Conservation (phyloP, 495 filamentous ascomycete genomes). For the Penicillium antarcticum region DNA sequence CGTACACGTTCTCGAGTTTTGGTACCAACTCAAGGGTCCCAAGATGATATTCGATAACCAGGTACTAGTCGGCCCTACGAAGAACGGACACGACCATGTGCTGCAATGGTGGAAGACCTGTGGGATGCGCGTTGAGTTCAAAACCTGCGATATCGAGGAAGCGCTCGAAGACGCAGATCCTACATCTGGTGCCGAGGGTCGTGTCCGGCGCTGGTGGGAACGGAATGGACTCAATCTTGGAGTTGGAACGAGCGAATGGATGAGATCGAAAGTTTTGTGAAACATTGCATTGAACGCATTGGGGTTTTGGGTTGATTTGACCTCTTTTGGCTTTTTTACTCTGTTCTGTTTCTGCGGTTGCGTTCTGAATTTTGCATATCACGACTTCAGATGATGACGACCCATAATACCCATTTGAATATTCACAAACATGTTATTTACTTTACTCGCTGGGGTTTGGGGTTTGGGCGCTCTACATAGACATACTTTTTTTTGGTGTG, state of each 20-base stretch:
- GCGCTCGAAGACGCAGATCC: slow-evolving; percentile 82
- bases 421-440: slow-evolving; percentile 12
- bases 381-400: slow-evolving; percentile 21
- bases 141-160: slow-evolving; percentile 93
- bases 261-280: slow-evolving; percentile 70
- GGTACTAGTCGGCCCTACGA: slow-evolving; percentile 83
- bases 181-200: slow-evolving; percentile 55
- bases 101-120: slow-evolving; percentile 88
- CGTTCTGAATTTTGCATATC: slow-evolving; percentile 8
- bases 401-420: slow-evolving; percentile 27
- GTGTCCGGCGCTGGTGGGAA: slow-evolving; percentile 85
- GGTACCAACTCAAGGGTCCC: slow-evolving; percentile 72
- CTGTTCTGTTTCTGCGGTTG: not conserved
- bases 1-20: slow-evolving; percentile 77
- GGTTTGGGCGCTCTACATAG: not conserved
- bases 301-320: slow-evolving; percentile 4
- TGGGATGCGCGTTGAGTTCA: slow-evolving; percentile 79
- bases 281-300: slow-evolving; percentile 3
- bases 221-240: slow-evolving; percentile 83
- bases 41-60: slow-evolving; percentile 88
- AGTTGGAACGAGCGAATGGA: slow-evolving; percentile 87
- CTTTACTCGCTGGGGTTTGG: not conserved
- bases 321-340: slow-evolving; percentile 1
- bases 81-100: slow-evolving; percentile 77
- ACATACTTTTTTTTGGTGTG: slow-evolving; percentile 1